Evolutionary conservation across 208 protist genomes (phyloP).

Genomic region (Crithidia fasciculata): DNA sequence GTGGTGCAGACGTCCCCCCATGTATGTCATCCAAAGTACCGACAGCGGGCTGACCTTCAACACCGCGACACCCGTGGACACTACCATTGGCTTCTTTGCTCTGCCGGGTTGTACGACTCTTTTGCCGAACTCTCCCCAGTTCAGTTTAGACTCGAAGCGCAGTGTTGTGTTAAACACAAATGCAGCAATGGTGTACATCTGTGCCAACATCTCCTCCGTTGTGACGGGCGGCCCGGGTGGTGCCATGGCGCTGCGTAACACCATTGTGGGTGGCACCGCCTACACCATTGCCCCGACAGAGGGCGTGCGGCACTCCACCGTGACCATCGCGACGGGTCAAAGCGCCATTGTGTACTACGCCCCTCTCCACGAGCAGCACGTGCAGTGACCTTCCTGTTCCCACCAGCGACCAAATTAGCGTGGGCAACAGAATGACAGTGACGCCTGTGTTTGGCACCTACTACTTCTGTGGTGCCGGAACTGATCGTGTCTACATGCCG

Average conservation of each 20-base stretch:
- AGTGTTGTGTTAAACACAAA: conserved; percentile 22
- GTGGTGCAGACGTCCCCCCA: conserved; percentile 35
- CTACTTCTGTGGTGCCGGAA: conserved; percentile 60
- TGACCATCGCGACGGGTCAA: neutral
- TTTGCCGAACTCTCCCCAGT: conserved; percentile 4
- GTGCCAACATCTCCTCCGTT: conserved; percentile 40
- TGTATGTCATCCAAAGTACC: conserved; percentile 30
- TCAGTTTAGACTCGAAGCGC: conserved; percentile 17
- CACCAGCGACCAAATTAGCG: no score
- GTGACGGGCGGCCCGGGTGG: conserved; percentile 9
- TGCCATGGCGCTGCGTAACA: conserved; percentile 23
- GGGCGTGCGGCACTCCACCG: conserved; percentile 53
- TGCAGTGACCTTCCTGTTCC: conserved; percentile 43
- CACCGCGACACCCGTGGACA: conserved; percentile 46
- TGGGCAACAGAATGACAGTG: no score
- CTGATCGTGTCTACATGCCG: conserved; percentile 33
- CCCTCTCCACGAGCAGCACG: neutral
- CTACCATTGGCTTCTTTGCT: conserved; percentile 50
- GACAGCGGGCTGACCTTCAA: conserved; percentile 37
- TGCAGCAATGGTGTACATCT: conserved; percentile 41
- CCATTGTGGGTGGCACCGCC: conserved; percentile 21
- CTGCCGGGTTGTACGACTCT: conserved; percentile 26
- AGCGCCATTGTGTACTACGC: no score
- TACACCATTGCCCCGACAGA: conserved; percentile 38
- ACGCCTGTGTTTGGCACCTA: conserved; percentile 59